Base-by-base conservation (phyloP, 1,139 yeast species). In the Hemisphaericaspora xylofermentans region DNA sequence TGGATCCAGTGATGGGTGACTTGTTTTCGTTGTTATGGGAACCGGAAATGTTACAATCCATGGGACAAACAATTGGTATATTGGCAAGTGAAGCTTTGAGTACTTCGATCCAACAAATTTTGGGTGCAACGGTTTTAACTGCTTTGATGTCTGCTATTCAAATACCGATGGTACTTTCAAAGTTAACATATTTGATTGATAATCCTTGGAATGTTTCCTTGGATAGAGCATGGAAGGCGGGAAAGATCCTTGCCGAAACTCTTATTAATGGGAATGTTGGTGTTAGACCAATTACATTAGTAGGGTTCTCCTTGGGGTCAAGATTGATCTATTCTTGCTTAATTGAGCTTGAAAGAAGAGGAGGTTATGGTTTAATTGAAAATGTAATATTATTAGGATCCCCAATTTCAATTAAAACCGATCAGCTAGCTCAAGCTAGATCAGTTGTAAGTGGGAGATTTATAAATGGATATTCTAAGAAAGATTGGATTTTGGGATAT, bases 1-100 rank as follows among this genome's bases (percentile, higher is more conserved):
- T 93, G 5, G 98, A 94, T 59, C 98, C 98, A 0, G 88, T 91
- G 0, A 89, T 93, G 94, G 98, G 99, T 10, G 99, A 94, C 62
- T 68, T 93, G 53, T 86, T 86, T 55, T 88, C 98, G 0, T 71
- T 94, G 13, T 68, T 87, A 36, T 94, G 98, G 98, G 99, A 94
- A 61, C 99, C 99, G 0, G 98, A 94, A 53, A 88, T 94, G 95
- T 78, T 94, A 54, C 86, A 81, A 47, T 87, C 96, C 38, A 89
- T 88, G 80, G 98, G 98, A 55, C 97, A 93, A 60, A 94, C 98
- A 0, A 91, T 94, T 49, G 80, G 81, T 48, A 91, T 94, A 54
- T 73, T 94, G 43, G 98, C 98, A 0, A 86, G 94, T 33, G 99
- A 94, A 61, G 94, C 95, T 0, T 72, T 94, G 42, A 82, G 95